A percentile compares a stretch with the other conserved stretches of the same genome.
Conservation (phyloP, 345 rosid genomes). For the Salix viminalis region DNA sequence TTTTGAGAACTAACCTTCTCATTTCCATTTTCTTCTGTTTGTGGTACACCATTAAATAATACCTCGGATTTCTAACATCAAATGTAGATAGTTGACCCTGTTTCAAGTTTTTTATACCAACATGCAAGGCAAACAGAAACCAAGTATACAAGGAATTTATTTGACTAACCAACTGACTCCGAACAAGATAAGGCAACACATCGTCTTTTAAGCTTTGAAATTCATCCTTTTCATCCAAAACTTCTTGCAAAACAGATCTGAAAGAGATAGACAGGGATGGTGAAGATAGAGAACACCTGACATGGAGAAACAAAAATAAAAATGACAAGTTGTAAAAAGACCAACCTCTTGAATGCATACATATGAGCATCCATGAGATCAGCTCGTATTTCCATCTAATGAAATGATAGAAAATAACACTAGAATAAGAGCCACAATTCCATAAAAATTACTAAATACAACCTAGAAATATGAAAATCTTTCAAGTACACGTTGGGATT, state of each 20-base stretch:
- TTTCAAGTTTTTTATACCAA: neutral
- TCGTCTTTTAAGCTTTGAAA: conserved; percentile 81
- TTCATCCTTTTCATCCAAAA: conserved; percentile 58
- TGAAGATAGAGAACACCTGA: neutral
- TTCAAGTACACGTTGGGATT: neutral
- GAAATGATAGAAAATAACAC: conserved; percentile 22
- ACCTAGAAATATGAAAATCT: neutral
- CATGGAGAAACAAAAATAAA: neutral
- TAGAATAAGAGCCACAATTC: conserved; percentile 3
- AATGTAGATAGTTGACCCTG: conserved; percentile 7
- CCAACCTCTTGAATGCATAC: conserved; percentile 95
- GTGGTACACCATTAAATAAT: conserved; percentile 37
- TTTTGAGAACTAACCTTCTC: conserved; percentile 49
- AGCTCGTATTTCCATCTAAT: conserved; percentile 82
- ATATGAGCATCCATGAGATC: conserved; percentile 97
- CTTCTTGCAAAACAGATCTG: conserved; percentile 79
- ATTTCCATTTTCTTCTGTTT: conserved; percentile 63
- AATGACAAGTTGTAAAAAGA: conserved; percentile 2
- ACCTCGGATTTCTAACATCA: conserved; percentile 59
- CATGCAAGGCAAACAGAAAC: neutral
- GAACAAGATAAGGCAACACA: conserved; percentile 84
- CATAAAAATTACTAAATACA: neutral
- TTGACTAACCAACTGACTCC: conserved; percentile 86
- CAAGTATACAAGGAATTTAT: conserved; percentile 11
- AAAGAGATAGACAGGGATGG: conserved; percentile 3